These are phyloP conservation scores for Xylogone sp. DNA, from an alignment of 2,329 filamentous ascomycete species.

Conservation along the genomic window DNA sequence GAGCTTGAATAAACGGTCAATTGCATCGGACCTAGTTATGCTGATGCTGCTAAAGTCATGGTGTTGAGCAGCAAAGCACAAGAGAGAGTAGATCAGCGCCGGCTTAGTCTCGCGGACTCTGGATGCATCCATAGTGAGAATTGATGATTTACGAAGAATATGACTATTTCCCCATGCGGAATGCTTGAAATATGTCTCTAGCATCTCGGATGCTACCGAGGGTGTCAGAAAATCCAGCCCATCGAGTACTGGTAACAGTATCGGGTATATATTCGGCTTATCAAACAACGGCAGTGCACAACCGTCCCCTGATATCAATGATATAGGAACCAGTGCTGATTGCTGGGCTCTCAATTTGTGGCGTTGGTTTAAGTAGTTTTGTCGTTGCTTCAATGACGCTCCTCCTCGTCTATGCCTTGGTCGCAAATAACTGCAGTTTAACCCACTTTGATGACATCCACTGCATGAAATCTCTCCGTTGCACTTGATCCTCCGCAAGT, in stretches of 20 bases:
- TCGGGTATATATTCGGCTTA: background rate
- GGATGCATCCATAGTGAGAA: background rate
- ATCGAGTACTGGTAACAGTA: background rate
- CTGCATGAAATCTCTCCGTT: background rate
- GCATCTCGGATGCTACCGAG: background rate
- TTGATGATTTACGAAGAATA: background rate
- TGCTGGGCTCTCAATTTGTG: background rate
- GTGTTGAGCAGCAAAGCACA: background rate
- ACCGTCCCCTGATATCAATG: background rate
- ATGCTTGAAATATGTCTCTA: background rate
- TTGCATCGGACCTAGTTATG: background rate
- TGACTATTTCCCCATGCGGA: background rate
- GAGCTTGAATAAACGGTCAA: background rate
- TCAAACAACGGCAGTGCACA: background rate
- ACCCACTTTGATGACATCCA: background rate
- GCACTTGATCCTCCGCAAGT: background rate
- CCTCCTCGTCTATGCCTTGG: background rate
- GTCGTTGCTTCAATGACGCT: background rate
- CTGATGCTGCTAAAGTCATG: background rate
- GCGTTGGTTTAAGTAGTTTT: background rate
- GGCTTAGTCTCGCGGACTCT: background rate
- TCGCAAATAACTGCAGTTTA: background rate
- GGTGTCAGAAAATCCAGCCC: background rate
- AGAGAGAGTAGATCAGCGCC: background rate
- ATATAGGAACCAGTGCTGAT: background rate